phyloP scores from a whole-genome alignment of 768 basidiomycete species.

The Suillus alpinus region DNA sequence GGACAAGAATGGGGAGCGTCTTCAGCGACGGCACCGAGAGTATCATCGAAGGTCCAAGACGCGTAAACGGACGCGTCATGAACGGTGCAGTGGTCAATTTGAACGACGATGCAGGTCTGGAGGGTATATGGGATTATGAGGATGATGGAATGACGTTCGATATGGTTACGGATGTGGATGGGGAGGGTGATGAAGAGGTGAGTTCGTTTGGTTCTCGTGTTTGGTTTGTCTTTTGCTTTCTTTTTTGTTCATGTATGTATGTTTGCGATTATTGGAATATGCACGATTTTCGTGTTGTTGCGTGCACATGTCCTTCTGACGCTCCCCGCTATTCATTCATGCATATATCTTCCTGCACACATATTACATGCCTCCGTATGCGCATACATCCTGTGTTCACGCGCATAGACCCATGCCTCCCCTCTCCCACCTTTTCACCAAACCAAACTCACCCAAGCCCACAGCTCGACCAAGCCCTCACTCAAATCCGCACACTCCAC shows the following conservation, averaged over 20 bases:
- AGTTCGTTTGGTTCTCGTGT: conserved; percentile 12
- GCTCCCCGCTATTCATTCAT: background rate
- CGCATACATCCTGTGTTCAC: background rate
- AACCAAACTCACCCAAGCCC: background rate
- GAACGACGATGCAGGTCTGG: conserved; percentile 18
- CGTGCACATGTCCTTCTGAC: conserved; percentile 6
- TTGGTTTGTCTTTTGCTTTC: background rate
- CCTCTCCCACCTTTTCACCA: background rate
- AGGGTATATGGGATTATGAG: conserved; percentile 42
- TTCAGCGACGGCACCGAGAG: background rate
- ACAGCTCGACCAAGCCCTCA: conserved; percentile 45
- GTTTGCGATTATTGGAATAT: background rate
- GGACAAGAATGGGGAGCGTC: background rate
- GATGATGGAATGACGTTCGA: conserved; percentile 64
- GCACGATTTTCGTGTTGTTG: background rate
- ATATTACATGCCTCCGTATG: background rate
- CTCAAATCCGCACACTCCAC: conserved; percentile 41
- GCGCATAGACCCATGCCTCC: background rate
- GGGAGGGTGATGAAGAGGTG: conserved; percentile 73
- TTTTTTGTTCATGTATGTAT: background rate
- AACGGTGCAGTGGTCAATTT: conserved; percentile 18
- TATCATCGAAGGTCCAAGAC: background rate
- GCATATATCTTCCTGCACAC: background rate
- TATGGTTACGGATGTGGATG: conserved; percentile 63
- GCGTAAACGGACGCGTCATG: conserved; percentile 7